Base-by-base conservation (phyloP, 78 protist genomes). In the Tieghemostelium lacteum region DNA sequence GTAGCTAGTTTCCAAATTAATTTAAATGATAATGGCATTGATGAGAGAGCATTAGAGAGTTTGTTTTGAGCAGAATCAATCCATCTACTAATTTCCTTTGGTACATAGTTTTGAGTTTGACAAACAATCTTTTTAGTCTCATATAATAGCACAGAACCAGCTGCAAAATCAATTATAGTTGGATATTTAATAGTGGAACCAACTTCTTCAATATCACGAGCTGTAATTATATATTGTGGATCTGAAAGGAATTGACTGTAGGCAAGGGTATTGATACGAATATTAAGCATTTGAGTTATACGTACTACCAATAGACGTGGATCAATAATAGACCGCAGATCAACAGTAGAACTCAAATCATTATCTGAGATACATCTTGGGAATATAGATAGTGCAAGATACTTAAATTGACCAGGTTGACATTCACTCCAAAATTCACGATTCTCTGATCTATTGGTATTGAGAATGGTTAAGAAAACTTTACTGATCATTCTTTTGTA, bases 21-120 rank as follows among this genome's bases (percentile, higher is more conserved):
- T 33, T 69, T 83, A 28, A 52, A 64, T 40, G 54, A 78, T 26
- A 60, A 37, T 52, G 88, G 88, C 76, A 78, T 78, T 33, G 88
- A 78, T 7, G 69, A 31, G 20, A 61, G 66, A 3, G 88, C 88
- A 20, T 39, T 6, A 16, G 37, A 45, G 0, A 78, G 19, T 42
- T 78, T 78, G 12, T n/a, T 22, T 49, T 67, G 88, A 2, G 88
- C 36, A 52, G 33, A 66, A 12, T 78, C 88, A 12, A 78, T 55
- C 88, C 75, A 78, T 39, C 88, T 49, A 16, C 12, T 20, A 1
- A 66, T 40, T 37, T 78, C 88, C 8, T 55, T 28, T 36, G 75
- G 54, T 6, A 62, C 24, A 1, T 64, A 36, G 1, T 37, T 37
- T 33, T 60, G 20, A 31, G 28, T 29, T 40, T 67, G 60, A 1